Evolutionary conservation across 148 eudicot genomes (phyloP).

Genomic region (Limonium bicolor): DNA sequence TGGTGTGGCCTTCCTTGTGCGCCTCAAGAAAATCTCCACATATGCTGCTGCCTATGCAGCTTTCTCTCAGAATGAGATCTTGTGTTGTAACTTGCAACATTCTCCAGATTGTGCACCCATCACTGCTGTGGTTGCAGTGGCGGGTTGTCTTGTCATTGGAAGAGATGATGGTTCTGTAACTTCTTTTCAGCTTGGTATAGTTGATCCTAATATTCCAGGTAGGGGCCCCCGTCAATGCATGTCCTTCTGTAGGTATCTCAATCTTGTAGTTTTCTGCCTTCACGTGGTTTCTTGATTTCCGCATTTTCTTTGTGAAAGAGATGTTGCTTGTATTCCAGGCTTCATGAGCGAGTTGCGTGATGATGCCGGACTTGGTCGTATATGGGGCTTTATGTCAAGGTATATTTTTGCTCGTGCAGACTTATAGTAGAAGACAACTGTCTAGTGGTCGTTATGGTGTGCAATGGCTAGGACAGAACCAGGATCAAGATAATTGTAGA

Average conservation of each 20-base stretch:
- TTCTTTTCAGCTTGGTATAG: conserved; percentile 56
- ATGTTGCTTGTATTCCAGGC: conserved; percentile 20
- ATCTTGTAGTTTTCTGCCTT: not conserved
- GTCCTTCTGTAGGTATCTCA: not conserved
- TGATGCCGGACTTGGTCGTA: conserved; percentile 77
- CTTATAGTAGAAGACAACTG: not conserved
- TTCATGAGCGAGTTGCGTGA: conserved; percentile 66
- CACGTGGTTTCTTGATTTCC: not conserved
- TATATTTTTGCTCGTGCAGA: conserved; percentile 5
- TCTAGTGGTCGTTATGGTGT: too few relatives aligned
- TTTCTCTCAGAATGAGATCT: conserved; percentile 40
- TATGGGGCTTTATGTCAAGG: conserved; percentile 95
- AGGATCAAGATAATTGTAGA: not conserved
- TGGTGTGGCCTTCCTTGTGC: conserved; percentile 57
- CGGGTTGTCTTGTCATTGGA: conserved; percentile 65
- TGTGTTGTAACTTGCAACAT: conserved; percentile 31
- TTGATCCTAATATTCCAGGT: conserved; percentile 66
- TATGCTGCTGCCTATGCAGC: conserved; percentile 43
- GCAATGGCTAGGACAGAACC: too few relatives aligned
- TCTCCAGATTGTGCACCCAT: conserved; percentile 41
- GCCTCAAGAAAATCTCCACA: conserved; percentile 26
- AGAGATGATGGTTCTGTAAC: conserved; percentile 74
- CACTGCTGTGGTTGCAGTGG: conserved; percentile 47
- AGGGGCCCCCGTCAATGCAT: not conserved
- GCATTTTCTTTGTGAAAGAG: conserved; percentile 1